phyloP scores from a whole-genome alignment of 495 filamentous ascomycete species.

The Penicillium egyptiacum region DNA sequence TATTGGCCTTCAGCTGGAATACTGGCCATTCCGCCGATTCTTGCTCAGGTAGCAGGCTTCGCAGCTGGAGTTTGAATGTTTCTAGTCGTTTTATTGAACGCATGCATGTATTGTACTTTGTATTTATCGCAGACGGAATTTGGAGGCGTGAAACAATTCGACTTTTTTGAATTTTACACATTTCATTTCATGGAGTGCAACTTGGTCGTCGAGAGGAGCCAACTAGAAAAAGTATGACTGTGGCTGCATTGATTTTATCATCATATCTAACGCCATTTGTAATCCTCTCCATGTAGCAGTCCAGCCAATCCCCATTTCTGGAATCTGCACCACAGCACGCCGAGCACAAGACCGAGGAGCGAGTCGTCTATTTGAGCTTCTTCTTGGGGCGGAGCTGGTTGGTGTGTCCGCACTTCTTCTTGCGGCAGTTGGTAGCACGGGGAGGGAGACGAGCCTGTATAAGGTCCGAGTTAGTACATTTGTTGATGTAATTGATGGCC shows the following conservation, averaged over 20 bases:
- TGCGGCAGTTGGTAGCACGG: constrained; percentile 98
- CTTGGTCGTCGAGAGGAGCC: constrained; percentile 40
- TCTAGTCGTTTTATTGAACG: constrained; percentile 12
- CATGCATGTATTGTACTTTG: constrained; percentile 27
- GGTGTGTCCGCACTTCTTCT: constrained; percentile 99
- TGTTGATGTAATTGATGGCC: constrained; percentile 1
- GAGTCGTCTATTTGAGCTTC: constrained; percentile 91
- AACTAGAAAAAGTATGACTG: constrained; percentile 46
- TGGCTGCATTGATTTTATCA: constrained; percentile 45
- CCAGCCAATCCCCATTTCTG: constrained; percentile 37
- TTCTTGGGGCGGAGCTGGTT: constrained; percentile 99
- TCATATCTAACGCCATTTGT: constrained; percentile 50
- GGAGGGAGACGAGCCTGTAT: constrained; percentile 88
- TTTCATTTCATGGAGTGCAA: constrained; percentile 46
- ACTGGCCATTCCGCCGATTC: constrained; percentile 10
- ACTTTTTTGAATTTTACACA: constrained; percentile 42
- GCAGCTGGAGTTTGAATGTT: constrained; percentile 12
- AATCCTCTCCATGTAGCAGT: constrained; percentile 46
- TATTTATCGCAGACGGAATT: constrained; percentile 12
- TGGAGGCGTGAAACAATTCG: constrained; percentile 19
- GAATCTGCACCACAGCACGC: constrained; percentile 43
- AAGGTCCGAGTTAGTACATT: constrained; percentile 21
- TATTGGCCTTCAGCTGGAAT: constrained; percentile 5
- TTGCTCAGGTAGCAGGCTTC: constrained; percentile 30
- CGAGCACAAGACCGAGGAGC: constrained; percentile 44